Evolutionary conservation across 139 green algal genomes (phyloP), one percentile per base, ranked within the genome.

Genomic region (Nannochloris sp.): DNA sequence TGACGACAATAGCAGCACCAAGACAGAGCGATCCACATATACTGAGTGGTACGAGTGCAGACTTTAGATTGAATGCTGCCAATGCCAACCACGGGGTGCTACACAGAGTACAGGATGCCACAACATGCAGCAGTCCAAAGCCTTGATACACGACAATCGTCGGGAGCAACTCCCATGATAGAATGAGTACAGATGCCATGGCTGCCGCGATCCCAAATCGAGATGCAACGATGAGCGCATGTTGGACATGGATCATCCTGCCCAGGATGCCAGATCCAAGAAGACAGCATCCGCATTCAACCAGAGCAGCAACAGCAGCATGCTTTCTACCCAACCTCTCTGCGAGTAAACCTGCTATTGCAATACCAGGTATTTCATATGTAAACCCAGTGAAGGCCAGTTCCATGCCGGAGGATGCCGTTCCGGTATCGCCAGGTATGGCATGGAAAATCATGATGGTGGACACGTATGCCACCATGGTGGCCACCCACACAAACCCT

Each of bases 301-400:
- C 11, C 5, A 76, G 59, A 3, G 46, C 59, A 16, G 49, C 67
- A 8, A 72, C 14, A 12, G 61, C 10, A 12, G 66, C 70, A 53
- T 59, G 29, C 30, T 80, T 68, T 62, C 74, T 69, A 29, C 77
- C 77, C 23, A 77, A 13, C 10, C 69, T 69, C 31, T 75, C 70
- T 9, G 51, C 59, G 5, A 67, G 40, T 12, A 82, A 59, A 13
- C 65, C 55, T 4, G 50, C 51, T n/a, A 61, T 31, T 8, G 36
- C 58, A 3, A 73, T 56, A 13, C 69, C 77, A 1, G 59, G 69
- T 26, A 68, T 16, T 63, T 83, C 77, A 20, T 83, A 71, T 0
- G 37, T 46, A 45, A 77, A 80, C 3, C 37, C 63, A 3, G 60
- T 48, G 5, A 76, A 45, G 6, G 66, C 63, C 4, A 73, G 71